Evolutionary conservation across 2,329 filamentous ascomycete genomes (phyloP), one percentile per base, ranked within the genome.

Genomic region (Alternaria incomplexa): DNA sequence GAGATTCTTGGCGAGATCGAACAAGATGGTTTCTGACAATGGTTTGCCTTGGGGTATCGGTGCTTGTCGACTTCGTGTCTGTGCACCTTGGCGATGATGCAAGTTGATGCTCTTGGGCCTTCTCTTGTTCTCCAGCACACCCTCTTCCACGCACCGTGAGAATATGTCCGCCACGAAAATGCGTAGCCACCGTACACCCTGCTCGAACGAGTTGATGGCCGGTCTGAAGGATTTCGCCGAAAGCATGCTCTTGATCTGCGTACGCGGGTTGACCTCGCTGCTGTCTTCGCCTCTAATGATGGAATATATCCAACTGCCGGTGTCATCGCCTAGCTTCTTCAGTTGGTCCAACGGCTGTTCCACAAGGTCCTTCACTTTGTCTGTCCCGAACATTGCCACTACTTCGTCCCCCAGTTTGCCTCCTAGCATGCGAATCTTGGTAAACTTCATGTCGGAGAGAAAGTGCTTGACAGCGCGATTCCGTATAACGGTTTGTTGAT

Each of bases 241-340:
- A 13, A 98, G 85, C 94, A 99, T 98, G 15, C 92, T 96, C 79
- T 98, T 97, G 83, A 97, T 97, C 74, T 96, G 92, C 1, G 93
- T 97, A 55, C 95, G 86, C 26, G 93, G 88, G 74, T 93, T 97
- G 68, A 99, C 93, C 79, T 97, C 94, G 72, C 91, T 96, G 53
- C 85, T 83, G 78, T 99, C 96, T 64, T 94, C 88, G 1, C 96
- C 96, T 11, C 96, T 89, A 56, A 98, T 90, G 11, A 90, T 91
- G 58, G 91, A 89, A 80, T 97, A 91, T 11, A 98, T 84, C 93
- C 94, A 97, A 4, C 86, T 84, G 1, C 93, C 95, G 0, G 91
- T 96, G 47, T 97, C 93, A 56, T 95, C 91, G 4, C 93, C 92
- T 17, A 98, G 81, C 71, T 90, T 92, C 43, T 87, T 85, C 80